Conservation (phyloP, 2,329 filamentous ascomycete species). For the Balansia obtecta region DNA sequence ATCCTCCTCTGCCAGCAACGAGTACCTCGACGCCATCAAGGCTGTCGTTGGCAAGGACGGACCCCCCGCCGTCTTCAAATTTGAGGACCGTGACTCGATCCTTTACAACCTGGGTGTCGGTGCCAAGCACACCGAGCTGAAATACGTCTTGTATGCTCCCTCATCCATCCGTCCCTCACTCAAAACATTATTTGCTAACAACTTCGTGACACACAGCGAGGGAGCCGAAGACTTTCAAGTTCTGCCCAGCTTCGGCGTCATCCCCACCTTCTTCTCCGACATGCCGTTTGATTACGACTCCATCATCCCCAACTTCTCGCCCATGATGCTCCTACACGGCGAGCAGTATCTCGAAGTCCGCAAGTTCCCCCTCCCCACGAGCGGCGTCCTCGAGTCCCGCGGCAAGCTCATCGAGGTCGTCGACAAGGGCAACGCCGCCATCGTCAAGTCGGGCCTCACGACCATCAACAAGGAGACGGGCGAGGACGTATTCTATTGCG, state of each 20-base stretch:
- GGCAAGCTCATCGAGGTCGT: conserved; percentile 83
- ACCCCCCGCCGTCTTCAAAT: conserved; percentile 63
- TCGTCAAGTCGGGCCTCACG: conserved; percentile 67
- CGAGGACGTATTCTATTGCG: conserved; percentile 94
- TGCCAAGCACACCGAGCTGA: conserved; percentile 78
- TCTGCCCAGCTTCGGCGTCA: conserved; percentile 88
- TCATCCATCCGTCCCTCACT: background rate
- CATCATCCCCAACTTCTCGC: conserved; percentile 88
- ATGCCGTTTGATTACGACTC: conserved; percentile 69
- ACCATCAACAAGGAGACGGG: conserved; percentile 78
- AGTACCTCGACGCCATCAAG: conserved; percentile 64
- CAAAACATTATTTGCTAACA: background rate
- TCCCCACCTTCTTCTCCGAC: conserved; percentile 82
- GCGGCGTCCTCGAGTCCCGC: conserved; percentile 61
- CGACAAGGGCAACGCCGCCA: conserved; percentile 84
- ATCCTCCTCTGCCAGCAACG: conserved; percentile 33
- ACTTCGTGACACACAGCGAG: conserved; percentile 38
- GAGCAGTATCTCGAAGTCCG: conserved; percentile 96
- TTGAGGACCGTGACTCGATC: conserved; percentile 76
- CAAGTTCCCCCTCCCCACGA: conserved; percentile 83
- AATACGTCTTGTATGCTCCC: conserved; percentile 57
- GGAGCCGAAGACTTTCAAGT: conserved; percentile 85
- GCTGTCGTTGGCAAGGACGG: conserved; percentile 61
- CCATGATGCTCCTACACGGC: conserved; percentile 97
- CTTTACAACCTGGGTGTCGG: conserved; percentile 94